Conservation (phyloP, 768 basidiomycete genomes). For the Kondoa subrosea region DNA sequence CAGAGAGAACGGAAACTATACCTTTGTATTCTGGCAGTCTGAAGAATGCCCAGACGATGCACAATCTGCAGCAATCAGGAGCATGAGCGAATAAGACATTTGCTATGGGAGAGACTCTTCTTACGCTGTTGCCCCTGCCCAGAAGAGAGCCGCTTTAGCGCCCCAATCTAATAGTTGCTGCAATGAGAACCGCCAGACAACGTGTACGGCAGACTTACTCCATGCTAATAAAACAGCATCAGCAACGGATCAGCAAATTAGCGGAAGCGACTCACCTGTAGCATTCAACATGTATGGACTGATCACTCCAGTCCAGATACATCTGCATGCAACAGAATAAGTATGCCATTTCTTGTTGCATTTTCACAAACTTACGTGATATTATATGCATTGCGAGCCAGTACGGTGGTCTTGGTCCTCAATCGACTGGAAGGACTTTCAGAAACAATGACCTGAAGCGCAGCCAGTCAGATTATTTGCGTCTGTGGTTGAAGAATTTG, state of each 20-base stretch:
- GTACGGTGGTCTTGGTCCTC: conserved; percentile 32
- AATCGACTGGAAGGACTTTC: conserved; percentile 31
- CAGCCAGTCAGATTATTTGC: no score
- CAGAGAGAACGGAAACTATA: neutral
- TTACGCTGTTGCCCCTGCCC: neutral
- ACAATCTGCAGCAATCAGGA: no score
- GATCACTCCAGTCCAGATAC: neutral
- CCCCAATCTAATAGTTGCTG: neutral
- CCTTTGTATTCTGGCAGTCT: neutral
- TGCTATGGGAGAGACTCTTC: no score
- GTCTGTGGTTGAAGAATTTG: no score
- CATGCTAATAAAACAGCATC: neutral
- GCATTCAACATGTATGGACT: neutral
- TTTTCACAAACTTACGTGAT: no score
- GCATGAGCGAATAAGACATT: no score
- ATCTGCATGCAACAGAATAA: no score
- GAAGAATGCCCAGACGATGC: neutral
- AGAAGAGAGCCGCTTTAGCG: neutral
- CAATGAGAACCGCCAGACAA: neutral
- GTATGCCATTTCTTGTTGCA: no score
- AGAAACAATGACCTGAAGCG: conserved; percentile 29
- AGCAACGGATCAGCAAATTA: neutral
- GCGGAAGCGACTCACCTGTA: neutral
- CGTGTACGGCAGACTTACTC: neutral
- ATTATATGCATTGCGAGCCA: conserved; percentile 24